Conservation (phyloP, 805 yeast genomes). For the Saturnispora ahearnii region DNA sequence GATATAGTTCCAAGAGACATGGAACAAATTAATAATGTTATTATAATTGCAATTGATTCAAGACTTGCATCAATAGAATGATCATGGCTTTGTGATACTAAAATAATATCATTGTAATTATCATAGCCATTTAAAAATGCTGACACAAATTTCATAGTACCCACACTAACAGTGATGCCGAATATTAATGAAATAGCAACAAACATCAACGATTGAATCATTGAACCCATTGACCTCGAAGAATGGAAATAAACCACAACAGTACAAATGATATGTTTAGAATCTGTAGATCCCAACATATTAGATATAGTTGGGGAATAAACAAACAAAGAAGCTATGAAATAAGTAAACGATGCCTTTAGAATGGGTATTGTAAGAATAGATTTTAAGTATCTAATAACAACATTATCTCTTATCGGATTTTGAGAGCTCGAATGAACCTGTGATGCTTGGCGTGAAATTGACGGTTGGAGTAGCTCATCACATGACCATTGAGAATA, state of each 20-base stretch:
- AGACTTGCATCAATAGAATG: neutral
- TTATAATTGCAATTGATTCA: constrained; percentile 2
- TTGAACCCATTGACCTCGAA: constrained; percentile 66
- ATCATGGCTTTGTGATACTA: neutral
- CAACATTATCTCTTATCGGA: neutral
- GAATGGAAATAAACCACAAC: constrained; percentile 83
- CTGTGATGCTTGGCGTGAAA: constrained; percentile 7
- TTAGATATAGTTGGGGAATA: constrained; percentile 43
- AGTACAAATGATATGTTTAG: constrained; percentile 76
- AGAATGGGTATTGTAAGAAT: constrained; percentile 19
- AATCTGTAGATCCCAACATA: constrained; percentile 55
- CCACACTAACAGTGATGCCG: constrained; percentile 19
- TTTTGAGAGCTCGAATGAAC: neutral
- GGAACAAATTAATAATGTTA: constrained; percentile 29
- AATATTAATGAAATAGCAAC: constrained; percentile 46
- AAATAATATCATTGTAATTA: neutral
- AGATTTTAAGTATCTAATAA: constrained; percentile 2
- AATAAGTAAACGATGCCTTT: constrained; percentile 68
- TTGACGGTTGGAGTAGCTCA: constrained; percentile 8
- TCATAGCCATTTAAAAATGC: neutral
- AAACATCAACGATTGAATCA: constrained; percentile 64
- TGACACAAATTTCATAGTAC: constrained; percentile 4
- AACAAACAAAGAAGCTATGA: constrained; percentile 65
- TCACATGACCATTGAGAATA: constrained; percentile 22
- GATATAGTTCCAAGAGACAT: constrained; percentile 58